Percentiles rank a stretch among this genome's conserved stretches.
phyloP scores from a whole-genome alignment of 2,329 filamentous ascomycete species.

The Hypoxylon sp. region DNA sequence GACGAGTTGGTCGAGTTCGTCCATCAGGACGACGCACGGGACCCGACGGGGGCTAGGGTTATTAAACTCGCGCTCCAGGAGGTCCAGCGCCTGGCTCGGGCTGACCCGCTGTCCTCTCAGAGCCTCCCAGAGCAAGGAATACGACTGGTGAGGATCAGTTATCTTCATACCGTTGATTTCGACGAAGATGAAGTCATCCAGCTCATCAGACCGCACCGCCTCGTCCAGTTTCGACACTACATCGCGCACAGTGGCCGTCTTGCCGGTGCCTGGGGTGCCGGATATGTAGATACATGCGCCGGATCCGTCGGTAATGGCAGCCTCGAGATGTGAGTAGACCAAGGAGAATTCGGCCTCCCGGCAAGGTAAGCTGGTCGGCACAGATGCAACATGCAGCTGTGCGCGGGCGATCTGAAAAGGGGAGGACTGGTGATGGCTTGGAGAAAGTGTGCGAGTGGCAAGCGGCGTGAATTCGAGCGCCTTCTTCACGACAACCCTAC shows the following conservation, averaged over 20 bases:
- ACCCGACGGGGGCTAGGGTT: constrained; percentile 89
- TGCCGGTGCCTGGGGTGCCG: constrained; percentile 96
- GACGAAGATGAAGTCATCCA: constrained; percentile 98
- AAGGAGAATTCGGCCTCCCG: constrained; percentile 90
- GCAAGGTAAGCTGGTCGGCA: constrained; percentile 88
- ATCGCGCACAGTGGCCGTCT: constrained; percentile 96
- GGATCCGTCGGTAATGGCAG: constrained; percentile 90
- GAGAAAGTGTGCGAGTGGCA: constrained; percentile 84
- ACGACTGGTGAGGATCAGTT: constrained; percentile 95
- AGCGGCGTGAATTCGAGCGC: constrained; percentile 94
- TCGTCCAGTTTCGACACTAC: constrained; percentile 88
- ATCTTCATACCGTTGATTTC: constrained; percentile 99
- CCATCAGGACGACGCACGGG: constrained; percentile 97
- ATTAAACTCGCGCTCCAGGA: constrained; percentile 91
- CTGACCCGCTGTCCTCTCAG: constrained; percentile 92
- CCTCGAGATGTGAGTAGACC: constrained; percentile 92
- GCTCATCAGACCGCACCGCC: constrained; percentile 86
- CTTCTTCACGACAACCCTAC: constrained; percentile 77
- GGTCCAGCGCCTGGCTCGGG: constrained; percentile 87
- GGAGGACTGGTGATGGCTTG: constrained; percentile 76
- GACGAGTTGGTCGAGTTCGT: constrained; percentile 96
- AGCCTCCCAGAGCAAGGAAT: constrained; percentile 94
- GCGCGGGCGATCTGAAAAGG: constrained; percentile 92
- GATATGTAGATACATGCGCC: constrained; percentile 99
- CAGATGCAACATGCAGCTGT: constrained; percentile 90